A percentile compares a stretch with the other conserved stretches of the same genome.
Conservation (phyloP, 2,329 filamentous ascomycete genomes). For the Graphilbum ipis-grandicollis region DNA sequence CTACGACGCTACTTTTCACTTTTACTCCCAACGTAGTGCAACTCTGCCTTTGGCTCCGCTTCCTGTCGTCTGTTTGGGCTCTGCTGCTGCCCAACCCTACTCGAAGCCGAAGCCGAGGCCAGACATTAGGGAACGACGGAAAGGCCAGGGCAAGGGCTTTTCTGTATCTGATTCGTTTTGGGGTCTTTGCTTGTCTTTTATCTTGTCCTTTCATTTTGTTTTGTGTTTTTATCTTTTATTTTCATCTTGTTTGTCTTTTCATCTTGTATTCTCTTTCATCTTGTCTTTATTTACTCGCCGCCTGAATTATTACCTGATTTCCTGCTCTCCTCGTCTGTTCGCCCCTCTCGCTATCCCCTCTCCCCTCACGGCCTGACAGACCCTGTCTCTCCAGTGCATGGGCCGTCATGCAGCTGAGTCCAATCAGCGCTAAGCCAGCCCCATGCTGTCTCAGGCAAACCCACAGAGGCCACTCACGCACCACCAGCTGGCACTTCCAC, state of each 20-base stretch:
- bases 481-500: slow-evolving; percentile 9
- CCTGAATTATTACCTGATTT: no score
- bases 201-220: no score
- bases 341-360: background rate
- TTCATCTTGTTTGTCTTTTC: no score
- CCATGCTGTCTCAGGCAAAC: slow-evolving; percentile 3
- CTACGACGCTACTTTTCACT: no score
- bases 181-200: no score
- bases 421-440: slow-evolving; percentile 8
- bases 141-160: no score
- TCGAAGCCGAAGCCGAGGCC: background rate
- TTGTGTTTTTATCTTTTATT: no score
- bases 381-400: slow-evolving; percentile 3
- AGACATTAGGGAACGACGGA: no score
- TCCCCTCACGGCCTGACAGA: background rate
- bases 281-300: background rate
- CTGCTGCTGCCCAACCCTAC: slow-evolving; percentile 1
- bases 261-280: background rate
- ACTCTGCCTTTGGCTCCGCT: background rate
- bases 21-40: background rate
- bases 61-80: background rate
- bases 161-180: no score
- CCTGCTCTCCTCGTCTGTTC: background rate
- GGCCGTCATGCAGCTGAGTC: slow-evolving; percentile 7
- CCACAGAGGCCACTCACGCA: slow-evolving; percentile 9